Evolutionary conservation across 768 basidiomycete genomes (phyloP), one percentile per base, ranked within the genome.

Genomic region (Rhodotorula toruloides): DNA sequence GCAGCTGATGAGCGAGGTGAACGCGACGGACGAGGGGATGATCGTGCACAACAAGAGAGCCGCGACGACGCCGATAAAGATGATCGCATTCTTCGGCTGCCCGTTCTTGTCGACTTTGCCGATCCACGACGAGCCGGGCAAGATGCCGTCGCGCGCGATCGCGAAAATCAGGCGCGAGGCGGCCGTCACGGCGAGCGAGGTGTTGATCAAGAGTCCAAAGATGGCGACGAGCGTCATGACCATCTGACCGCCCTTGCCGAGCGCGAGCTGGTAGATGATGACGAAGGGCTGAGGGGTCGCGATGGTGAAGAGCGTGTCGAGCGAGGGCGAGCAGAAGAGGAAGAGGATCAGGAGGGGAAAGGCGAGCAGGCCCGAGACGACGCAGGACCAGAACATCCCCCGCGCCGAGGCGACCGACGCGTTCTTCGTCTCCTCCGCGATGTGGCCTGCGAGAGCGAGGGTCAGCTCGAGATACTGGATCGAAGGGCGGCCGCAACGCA

Each of bases 271-370:
- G 76, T 92, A 94, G 19, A 96, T 81, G 72, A 86, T 87, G 19
- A 93, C 91, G 70, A 93, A 96, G 0, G 92, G 91, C 74, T 96
- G 91, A 0, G 91, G 91, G 0, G 91, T 89, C 36, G 84, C 79
- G 27, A 93, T 80, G 8, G 85, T 78, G 76, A 91, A 91, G 36
- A 92, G 78, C 0, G 83, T 82, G 71, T 89, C 83, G 65, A 90
- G 63, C 7, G 42, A n/a, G 25, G 74, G 74, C 54, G 65, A 72
- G 54, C 65, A 70, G 67, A 61, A 61, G 9, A 71, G 60, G 63
- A 67, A 74, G 25, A 65, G 48, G 58, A 70, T 64, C 48, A 67
- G 57, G 58, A 74, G 80, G 74, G 88, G 85, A 91, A 90, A 66
- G 8, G 89, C 89, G n/a, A 90, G 76, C 31, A 87, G 76, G 19